A percentile compares a stretch with the other conserved stretches of the same genome.
Conservation (phyloP, 257 asterid genomes). For the Anisodus tanguticus region DNA sequence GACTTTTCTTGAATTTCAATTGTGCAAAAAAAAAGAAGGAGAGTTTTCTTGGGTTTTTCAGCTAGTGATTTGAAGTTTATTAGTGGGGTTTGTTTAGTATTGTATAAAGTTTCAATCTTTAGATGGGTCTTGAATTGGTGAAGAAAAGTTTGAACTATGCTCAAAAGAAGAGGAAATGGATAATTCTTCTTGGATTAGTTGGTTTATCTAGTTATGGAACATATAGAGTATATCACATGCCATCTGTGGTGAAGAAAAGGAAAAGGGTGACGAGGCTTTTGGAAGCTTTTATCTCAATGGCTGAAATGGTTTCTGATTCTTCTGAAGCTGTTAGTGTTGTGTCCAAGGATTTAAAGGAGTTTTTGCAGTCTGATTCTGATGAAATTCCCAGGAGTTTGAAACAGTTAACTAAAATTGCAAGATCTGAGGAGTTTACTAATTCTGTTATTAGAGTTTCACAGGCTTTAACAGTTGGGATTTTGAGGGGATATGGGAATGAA, state of each 20-base stretch:
- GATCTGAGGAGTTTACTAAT: constrained; percentile 65
- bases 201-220: constrained; percentile 83
- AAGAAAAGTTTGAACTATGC: constrained; percentile 57
- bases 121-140: constrained; percentile 66
- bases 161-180: constrained; percentile 74
- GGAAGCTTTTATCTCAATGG: constrained; percentile 66
- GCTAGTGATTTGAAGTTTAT: background rate
- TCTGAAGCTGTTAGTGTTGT: constrained; percentile 69
- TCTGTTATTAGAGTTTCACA: constrained; percentile 58
- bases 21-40: background rate
- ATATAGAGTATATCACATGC: constrained; percentile 68
- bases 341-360: constrained; percentile 87
- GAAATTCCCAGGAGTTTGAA: constrained; percentile 85
- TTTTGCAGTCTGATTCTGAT: constrained; percentile 74
- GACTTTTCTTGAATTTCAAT: background rate
- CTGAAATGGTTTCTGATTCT: constrained; percentile 78
- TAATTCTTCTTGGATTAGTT: constrained; percentile 61
- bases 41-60: background rate
- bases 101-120: constrained; percentile 28
- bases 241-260: constrained; percentile 71
- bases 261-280: constrained; percentile 56
- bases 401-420: constrained; percentile 79
- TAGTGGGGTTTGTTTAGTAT: constrained; percentile 19
- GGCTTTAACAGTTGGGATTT: constrained; percentile 69
- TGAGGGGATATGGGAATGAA: constrained; percentile 63